Evolutionary conservation across 2,329 filamentous ascomycete species (phyloP).

Genomic region (Alternaria ethzedia): DNA sequence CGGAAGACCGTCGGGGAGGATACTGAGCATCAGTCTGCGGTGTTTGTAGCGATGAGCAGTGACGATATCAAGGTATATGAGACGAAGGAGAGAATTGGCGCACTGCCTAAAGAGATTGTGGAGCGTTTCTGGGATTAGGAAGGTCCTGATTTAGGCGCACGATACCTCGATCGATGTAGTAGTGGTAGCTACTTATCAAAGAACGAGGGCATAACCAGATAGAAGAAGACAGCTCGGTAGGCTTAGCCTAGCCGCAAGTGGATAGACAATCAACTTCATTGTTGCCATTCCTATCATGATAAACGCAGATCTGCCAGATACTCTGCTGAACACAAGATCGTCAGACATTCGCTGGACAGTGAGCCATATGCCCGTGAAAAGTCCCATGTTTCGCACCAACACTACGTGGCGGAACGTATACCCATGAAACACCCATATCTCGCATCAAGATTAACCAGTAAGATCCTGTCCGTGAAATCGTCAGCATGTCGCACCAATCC

Average conservation of each 20-base stretch:
- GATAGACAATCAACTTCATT: neutral
- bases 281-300: neutral
- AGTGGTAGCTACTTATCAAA: neutral
- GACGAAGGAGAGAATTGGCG: neutral
- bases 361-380: neutral
- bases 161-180: neutral
- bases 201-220: neutral
- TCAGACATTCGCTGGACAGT: neutral
- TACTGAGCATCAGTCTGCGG: neutral
- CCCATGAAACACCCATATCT: neutral
- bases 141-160: neutral
- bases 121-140: neutral
- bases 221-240: neutral
- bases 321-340: neutral
- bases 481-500: neutral
- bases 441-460: neutral
- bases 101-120: neutral
- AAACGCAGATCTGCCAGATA: neutral
- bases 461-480: neutral
- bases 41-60: neutral
- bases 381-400: neutral
- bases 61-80: neutral
- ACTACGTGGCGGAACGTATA: neutral
- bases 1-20: neutral
- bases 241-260: neutral